phyloP scores from a whole-genome alignment of 2,329 filamentous ascomycete genomes.

The Penicillium hordei region DNA sequence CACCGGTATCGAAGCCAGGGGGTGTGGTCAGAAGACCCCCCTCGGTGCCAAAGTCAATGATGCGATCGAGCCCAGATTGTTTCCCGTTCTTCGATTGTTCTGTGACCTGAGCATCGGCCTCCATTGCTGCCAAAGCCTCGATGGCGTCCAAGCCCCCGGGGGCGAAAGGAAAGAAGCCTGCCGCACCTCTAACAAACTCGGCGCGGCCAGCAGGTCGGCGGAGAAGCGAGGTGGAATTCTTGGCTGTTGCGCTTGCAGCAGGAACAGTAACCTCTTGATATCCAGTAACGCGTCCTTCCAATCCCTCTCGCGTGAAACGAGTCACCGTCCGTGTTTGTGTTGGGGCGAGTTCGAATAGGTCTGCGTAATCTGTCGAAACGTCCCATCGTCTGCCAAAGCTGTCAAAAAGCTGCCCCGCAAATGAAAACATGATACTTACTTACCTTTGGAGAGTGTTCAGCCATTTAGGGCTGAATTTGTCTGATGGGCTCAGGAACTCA shows the following conservation, averaged over 20 bases:
- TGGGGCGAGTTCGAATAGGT: conserved; percentile 81
- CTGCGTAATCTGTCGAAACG: conserved; percentile 72
- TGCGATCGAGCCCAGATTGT: conserved; percentile 66
- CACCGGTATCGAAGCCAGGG: conserved; percentile 76
- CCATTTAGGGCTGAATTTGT: conserved; percentile 79
- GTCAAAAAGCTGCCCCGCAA: conserved; percentile 11
- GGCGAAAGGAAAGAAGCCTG: conserved; percentile 91
- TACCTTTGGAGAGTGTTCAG: conserved; percentile 82
- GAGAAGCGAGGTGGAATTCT: conserved; percentile 87
- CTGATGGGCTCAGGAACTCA: conserved; percentile 76
- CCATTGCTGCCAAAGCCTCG: conserved; percentile 78
- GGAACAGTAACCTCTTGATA: conserved; percentile 94
- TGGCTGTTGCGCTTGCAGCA: conserved; percentile 83
- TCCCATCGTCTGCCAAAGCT: conserved; percentile 66
- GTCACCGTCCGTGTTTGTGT: conserved; percentile 95
- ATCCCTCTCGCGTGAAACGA: conserved; percentile 83
- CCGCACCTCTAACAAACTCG: conserved; percentile 88
- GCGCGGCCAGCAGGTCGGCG: conserved; percentile 82
- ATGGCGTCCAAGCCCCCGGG: conserved; percentile 86
- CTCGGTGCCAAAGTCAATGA: conserved; percentile 78
- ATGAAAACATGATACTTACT: conserved; percentile 38
- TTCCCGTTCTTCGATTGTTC: conserved; percentile 43
- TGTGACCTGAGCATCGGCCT: conserved; percentile 66
- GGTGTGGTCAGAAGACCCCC: conserved; percentile 77
- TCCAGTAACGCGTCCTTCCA: conserved; percentile 88